Evolutionary conservation across 345 rosid genomes (phyloP), one percentile per base, ranked within the genome.

Genomic region (Lepidium africanum): DNA sequence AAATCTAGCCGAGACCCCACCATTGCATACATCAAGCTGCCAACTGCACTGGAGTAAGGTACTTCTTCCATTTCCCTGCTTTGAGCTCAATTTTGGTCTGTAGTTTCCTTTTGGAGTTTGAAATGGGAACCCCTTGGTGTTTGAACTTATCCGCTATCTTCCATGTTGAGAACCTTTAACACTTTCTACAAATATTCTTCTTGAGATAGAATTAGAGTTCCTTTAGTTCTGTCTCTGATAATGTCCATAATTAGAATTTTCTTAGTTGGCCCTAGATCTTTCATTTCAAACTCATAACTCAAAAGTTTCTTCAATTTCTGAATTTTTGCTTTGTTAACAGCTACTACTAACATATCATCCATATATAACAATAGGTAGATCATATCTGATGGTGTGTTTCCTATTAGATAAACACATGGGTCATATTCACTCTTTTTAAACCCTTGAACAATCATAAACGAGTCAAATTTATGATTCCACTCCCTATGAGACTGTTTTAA

Each of bases 321-420:
- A 7, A 40, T 8, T 9, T 58, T 36, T 0, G 0, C 0, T 2
- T 19, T 2, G 6, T 41, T 13, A 1, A 7, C 25, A 1, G 63
- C 17, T 1, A 21, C 37, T 3, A 59, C 19, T 4, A 40, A n/a
- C 48, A 59, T 59, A 2, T 40, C 49, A 21, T 58, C 47, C 1
- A 54, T 41, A 0, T 54, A 54, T 0, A 33, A n/a, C 3, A 54
- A 5, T 2, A 36, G 15, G 11, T 35, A 56, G 1, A 56, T 27
- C 9, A 2, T 56, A 9, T 0, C 0, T 5, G 0, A 5, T 9
- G 2, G 1, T 7, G 4, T 10, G 17, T 1, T 12, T 0, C 30
- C 1, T 56, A 4, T 27, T 5, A 27, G n/a, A 17, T 11, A 56
- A 0, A 56, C 60, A 15, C 60, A 56, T 0, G 5, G 7, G 11